Conservation (phyloP, 179 eudicot species). For the Beta corolliflora region DNA sequence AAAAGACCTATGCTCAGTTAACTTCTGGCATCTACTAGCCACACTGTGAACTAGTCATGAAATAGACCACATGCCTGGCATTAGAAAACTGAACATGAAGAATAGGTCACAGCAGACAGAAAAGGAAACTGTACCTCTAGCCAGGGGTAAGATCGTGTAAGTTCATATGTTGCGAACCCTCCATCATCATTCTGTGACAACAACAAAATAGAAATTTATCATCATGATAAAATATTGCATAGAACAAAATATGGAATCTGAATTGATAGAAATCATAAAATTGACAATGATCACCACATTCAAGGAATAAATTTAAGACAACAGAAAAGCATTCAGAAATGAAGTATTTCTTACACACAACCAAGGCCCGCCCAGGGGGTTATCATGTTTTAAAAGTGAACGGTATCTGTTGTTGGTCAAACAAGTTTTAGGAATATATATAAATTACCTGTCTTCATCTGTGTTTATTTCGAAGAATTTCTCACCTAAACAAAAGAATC, state of each 20-base stretch:
- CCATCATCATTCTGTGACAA: slow-evolving; percentile 63
- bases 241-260: neutral
- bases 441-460: neutral
- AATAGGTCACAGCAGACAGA: neutral
- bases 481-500: neutral
- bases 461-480: neutral
- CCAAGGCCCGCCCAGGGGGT: neutral
- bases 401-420: neutral
- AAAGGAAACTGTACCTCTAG: slow-evolving; percentile 52
- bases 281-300: neutral
- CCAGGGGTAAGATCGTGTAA: slow-evolving; percentile 84
- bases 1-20: neutral
- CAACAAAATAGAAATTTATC: slow-evolving; percentile 7
- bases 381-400: neutral
- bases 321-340: neutral
- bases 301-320: neutral
- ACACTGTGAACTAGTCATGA: neutral
- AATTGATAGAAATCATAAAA: neutral
- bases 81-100: neutral
- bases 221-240: neutral
- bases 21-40: neutral
- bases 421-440: neutral
- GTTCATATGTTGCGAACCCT: slow-evolving; percentile 85
- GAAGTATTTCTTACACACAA: neutral
- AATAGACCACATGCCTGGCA: slow-evolving; percentile 8